These are phyloP conservation scores for Annona cherimola DNA, from an alignment of 164 flowering plant genomes.

Conservation along the genomic window DNA sequence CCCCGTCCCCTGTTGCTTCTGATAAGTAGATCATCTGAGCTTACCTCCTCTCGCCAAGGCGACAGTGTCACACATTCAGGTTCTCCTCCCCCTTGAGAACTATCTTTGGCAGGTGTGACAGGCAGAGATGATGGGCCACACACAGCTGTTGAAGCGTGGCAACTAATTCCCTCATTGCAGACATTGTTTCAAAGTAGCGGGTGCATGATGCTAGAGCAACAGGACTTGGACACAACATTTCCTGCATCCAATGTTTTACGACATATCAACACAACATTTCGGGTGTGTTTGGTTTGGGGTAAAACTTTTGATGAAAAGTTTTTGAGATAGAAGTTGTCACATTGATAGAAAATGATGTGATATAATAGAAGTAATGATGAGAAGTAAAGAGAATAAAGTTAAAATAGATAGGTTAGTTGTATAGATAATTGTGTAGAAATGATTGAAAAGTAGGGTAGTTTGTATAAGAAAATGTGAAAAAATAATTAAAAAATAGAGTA, in stretches of 20 bases:
- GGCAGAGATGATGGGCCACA: conserved; percentile 51
- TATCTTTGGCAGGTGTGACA: conserved; percentile 44
- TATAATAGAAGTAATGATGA: no score
- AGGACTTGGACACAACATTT: conserved; percentile 96
- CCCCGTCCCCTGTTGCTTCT: conserved; percentile 33
- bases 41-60: conserved; percentile 59
- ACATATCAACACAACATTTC: no score
- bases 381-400: no score
- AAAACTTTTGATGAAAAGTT: no score
- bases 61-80: conserved; percentile 71
- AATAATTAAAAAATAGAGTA: no score
- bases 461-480: no score
- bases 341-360: no score
- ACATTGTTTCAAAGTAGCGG: conserved; percentile 90
- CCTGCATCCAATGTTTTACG: conserved; percentile 42
- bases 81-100: conserved; percentile 33
- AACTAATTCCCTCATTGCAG: conserved; percentile 94
- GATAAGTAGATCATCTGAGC: conserved; percentile 47
- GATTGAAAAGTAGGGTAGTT: no score
- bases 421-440: no score
- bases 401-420: no score
- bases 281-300: no score
- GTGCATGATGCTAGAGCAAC: conserved; percentile 96
- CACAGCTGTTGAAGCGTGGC: conserved; percentile 76
- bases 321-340: no score